Percentiles rank a stretch among this genome's conserved stretches.
Evolutionary conservation across 2,329 filamentous ascomycete genomes (phyloP).

Genomic region (Trichophyton simii): DNA sequence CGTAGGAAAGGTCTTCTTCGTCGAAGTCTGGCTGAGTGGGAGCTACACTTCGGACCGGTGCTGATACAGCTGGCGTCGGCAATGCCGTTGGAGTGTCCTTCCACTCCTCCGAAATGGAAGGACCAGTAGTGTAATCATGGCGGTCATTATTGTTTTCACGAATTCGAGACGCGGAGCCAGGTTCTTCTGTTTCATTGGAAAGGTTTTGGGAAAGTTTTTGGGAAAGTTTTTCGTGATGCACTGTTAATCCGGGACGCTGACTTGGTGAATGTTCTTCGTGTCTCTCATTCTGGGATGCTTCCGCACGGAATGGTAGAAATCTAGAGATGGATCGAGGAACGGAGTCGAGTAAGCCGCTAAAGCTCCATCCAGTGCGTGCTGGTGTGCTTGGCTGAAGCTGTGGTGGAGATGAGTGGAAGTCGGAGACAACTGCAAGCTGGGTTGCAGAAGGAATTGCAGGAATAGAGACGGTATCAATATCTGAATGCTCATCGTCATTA

Average conservation of each 20-base stretch:
- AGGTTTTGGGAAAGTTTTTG: conserved; percentile 3
- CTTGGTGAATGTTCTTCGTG: conserved; percentile 8
- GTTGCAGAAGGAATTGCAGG: background rate
- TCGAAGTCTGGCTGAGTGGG: background rate
- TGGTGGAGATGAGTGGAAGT: background rate
- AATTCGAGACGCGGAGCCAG: background rate
- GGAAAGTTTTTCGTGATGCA: background rate
- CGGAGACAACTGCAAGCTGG: background rate
- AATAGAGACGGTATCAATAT: background rate
- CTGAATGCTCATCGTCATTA: conserved; percentile 2
- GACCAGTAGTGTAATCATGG: background rate
- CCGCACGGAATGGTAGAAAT: conserved; percentile 12
- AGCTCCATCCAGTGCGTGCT: conserved; percentile 18
- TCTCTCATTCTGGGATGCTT: conserved; percentile 12
- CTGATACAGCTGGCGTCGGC: background rate
- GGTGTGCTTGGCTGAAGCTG: conserved; percentile 3
- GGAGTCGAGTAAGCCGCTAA: conserved; percentile 21
- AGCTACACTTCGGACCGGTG: background rate
- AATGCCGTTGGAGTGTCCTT: conserved; percentile 1
- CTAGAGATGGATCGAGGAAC: conserved; percentile 22
- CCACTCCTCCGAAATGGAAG: background rate
- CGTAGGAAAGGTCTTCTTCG: conserved; percentile 2
- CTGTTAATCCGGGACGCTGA: conserved; percentile 5
- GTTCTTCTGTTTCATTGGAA: conserved; percentile 11
- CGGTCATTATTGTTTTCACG: background rate